These are phyloP conservation scores for Kodamaea fukazawae DNA, from an alignment of 805 yeast genomes.

Conservation along the genomic window DNA sequence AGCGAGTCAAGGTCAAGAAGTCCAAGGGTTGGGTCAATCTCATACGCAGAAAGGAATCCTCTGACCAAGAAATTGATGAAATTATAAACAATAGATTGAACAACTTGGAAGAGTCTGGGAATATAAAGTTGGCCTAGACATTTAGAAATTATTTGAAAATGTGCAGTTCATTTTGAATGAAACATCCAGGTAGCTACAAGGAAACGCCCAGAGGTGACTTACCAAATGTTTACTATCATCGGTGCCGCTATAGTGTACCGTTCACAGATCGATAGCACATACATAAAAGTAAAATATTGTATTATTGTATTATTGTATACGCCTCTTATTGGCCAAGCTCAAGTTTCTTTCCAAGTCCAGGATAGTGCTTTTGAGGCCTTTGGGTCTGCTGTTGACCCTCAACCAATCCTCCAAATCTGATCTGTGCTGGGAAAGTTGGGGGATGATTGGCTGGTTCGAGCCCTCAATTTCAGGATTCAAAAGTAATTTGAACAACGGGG, in stretches of 20 bases:
- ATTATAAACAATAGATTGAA: constrained; percentile 51
- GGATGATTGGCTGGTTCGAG: constrained; percentile 39
- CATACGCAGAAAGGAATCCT: constrained; percentile 24
- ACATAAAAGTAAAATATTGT: too few species aligned
- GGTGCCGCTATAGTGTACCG: too few species aligned
- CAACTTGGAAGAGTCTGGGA: constrained; percentile 1
- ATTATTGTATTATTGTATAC: constrained; percentile 2
- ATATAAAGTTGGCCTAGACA: too few species aligned
- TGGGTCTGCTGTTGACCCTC: constrained; percentile 14
- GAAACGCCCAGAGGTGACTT: too few species aligned
- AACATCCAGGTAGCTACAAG: too few species aligned
- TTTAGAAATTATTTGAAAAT: too few species aligned
- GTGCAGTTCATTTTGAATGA: too few species aligned
- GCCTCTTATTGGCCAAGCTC: constrained; percentile 14
- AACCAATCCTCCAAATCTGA: constrained; percentile 44
- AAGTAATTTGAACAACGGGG: constrained; percentile 56
- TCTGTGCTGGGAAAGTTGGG: constrained; percentile 33
- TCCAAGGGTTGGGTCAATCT: constrained; percentile 21
- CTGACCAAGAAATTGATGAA: constrained; percentile 49
- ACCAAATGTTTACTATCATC: too few species aligned
- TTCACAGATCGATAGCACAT: too few species aligned
- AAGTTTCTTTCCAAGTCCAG: constrained; percentile 33
- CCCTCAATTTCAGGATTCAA: constrained; percentile 50
- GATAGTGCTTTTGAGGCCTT: constrained; percentile 30
- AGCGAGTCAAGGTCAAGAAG: constrained; percentile 45